Evolutionary conservation across 2,329 filamentous ascomycete species (phyloP), one percentile per base, ranked within the genome.

Genomic region (Phialemoniopsis sp.): DNA sequence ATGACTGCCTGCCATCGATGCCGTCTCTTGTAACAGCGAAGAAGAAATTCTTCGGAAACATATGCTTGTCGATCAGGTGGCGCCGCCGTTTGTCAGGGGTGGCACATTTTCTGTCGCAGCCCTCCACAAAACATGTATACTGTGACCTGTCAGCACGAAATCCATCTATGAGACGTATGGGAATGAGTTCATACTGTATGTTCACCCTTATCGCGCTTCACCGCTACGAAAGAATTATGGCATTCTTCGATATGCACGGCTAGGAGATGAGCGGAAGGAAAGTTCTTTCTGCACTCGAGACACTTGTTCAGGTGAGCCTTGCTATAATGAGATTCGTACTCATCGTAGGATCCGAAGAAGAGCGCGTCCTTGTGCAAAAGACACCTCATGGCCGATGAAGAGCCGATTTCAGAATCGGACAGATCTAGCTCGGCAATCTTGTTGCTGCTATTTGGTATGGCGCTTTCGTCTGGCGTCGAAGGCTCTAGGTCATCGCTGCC

Each of bases 11-110:
- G 35, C 84, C 84, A 54, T 96, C 91, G 44, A 96, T 87, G n/a
- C 93, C 93, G 45, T 88, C 81, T 48, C 89, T 87, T 3, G 94
- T 85, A 38, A 97, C 78, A 36, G 81, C 80, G 53, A 94, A 95
- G 62, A 94, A 91, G 64, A 89, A 95, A 53, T 87, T 86, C 57
- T 79, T 81, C 10, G 90, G 91, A 56, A 93, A 98, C 65, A 84
- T 76, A 62, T 98, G 93, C 66, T 95, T 96, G 68, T 95, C 90
- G 49, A 95, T 88, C 48, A 95, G 72, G 68, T 98, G 91, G 58
- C 88, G 79, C 28, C 87, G 77, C 33, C 93, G 79, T 63, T 95
- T 97, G 54, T 87, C 82, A 21, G 85, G 82, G 4, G 87, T 89
- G 40, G 78, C 80, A 64, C 90, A 96, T 57, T 89, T 82, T 48